Evolutionary conservation across 169 alveolate species (phyloP).

Genomic region (Plasmodium cynomolgi): DNA sequence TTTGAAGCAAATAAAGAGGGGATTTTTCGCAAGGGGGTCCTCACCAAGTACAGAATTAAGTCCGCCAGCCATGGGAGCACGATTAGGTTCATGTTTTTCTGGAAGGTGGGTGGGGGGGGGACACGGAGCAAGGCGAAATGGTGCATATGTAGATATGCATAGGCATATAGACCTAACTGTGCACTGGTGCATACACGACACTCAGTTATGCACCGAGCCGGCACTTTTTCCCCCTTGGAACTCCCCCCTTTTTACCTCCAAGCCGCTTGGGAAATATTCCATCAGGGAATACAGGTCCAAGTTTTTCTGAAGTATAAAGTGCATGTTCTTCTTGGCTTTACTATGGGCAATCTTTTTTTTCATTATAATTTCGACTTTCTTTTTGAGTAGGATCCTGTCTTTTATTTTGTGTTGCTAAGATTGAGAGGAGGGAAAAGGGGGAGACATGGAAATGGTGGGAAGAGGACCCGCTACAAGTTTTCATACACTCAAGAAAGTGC

Average conservation of each 20-base stretch:
- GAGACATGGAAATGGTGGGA: background rate
- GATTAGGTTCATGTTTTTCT: conserved; percentile 26
- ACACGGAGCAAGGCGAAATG: background rate
- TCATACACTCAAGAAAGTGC: background rate
- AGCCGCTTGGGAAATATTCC: conserved; percentile 25
- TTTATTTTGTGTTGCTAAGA: conserved; percentile 52
- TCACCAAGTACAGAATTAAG: conserved; percentile 37
- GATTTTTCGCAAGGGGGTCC: background rate
- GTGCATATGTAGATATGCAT: background rate
- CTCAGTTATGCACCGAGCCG: background rate
- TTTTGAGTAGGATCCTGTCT: conserved; percentile 36
- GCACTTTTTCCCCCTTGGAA: background rate
- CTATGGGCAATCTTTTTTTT: conserved; percentile 54
- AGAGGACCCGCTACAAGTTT: background rate
- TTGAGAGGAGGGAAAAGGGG: background rate
- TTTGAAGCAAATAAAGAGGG: conserved; percentile 8
- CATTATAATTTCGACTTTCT: conserved; percentile 54
- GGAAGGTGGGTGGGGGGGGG: background rate
- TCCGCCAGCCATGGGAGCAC: conserved; percentile 47
- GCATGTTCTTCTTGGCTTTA: conserved; percentile 47
- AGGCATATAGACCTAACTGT: background rate
- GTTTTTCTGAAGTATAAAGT: conserved; percentile 66
- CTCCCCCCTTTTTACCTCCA: conserved; percentile 22
- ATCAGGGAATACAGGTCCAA: conserved; percentile 11
- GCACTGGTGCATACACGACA: background rate